phyloP scores from a whole-genome alignment of 225 moss, liverwort and hornwort species.

The Polytrichum commune region DNA sequence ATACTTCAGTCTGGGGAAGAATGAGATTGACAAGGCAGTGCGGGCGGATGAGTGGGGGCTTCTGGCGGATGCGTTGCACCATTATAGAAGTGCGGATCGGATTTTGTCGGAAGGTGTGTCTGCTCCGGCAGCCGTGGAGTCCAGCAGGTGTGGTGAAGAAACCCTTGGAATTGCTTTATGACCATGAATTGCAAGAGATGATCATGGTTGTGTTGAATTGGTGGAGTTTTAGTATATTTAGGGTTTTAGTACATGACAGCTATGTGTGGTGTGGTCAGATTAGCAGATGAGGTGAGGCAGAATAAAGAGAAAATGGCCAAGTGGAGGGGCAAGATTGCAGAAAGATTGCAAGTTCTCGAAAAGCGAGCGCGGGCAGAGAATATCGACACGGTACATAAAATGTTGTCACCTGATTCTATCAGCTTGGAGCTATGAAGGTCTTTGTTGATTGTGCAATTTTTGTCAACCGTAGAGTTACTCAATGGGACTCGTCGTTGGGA shows the following conservation, averaged over 20 bases:
- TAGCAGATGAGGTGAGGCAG: slow-evolving; percentile 54
- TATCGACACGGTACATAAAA: slow-evolving; percentile 28
- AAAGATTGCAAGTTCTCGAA: slow-evolving; percentile 69
- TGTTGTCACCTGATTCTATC: not conserved
- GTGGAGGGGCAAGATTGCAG: slow-evolving; percentile 74
- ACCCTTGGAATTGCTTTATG: no score
- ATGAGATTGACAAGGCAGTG: slow-evolving; percentile 89
- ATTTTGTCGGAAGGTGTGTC: slow-evolving; percentile 72
- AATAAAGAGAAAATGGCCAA: slow-evolving; percentile 77
- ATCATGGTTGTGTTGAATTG: no score
- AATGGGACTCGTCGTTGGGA: no score
- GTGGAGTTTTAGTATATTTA: no score
- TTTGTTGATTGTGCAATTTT: not conserved
- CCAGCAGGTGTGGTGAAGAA: slow-evolving; percentile 43
- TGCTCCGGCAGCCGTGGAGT: slow-evolving; percentile 55
- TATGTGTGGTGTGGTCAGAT: slow-evolving; percentile 16
- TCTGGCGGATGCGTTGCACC: slow-evolving; percentile 68
- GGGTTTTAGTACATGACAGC: no score
- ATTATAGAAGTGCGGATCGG: slow-evolving; percentile 80
- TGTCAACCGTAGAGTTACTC: not conserved
- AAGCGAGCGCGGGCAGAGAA: slow-evolving; percentile 39
- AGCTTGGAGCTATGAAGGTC: not conserved
- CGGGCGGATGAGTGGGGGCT: slow-evolving; percentile 90
- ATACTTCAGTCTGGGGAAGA: slow-evolving; percentile 84
- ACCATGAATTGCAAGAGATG: no score